These are phyloP conservation scores for Laguncularia racemosa DNA, from an alignment of 345 rosid genomes.

Conservation along the genomic window DNA sequence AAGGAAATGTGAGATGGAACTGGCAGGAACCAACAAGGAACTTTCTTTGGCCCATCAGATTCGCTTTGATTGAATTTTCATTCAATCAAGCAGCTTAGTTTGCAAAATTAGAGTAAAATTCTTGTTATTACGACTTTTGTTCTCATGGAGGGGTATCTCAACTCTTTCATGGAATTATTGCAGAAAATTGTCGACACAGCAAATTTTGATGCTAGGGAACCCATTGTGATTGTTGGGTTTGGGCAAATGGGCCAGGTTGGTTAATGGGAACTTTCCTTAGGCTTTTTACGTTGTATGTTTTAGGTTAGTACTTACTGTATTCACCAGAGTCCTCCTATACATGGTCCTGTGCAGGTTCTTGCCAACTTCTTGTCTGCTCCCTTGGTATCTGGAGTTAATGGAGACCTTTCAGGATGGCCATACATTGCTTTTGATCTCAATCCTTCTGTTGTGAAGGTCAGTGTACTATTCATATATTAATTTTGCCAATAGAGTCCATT, in stretches of 20 bases:
- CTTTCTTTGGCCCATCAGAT: no score
- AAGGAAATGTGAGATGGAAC: no score
- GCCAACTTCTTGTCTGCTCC: conserved; percentile 91
- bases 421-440: conserved; percentile 89
- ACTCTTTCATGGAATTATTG: conserved; percentile 8
- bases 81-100: no score
- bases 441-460: conserved; percentile 84
- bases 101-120: no score
- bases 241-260: conserved; percentile 95
- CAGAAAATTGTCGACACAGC: conserved; percentile 52
- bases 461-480: conserved; percentile 1
- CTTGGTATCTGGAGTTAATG: conserved; percentile 60
- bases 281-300: no score
- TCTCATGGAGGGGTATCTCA: neutral
- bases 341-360: conserved; percentile 48
- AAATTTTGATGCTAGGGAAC: conserved; percentile 66
- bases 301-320: no score
- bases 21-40: no score
- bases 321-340: conserved; percentile 9
- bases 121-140: no score
- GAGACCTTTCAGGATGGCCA: conserved; percentile 57
- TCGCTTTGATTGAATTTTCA: no score
- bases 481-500: neutral
- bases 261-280: no score
- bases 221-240: conserved; percentile 87